phyloP scores from a whole-genome alignment of 2,329 filamentous ascomycete genomes.

The Alternaria novae-zelandiae region DNA sequence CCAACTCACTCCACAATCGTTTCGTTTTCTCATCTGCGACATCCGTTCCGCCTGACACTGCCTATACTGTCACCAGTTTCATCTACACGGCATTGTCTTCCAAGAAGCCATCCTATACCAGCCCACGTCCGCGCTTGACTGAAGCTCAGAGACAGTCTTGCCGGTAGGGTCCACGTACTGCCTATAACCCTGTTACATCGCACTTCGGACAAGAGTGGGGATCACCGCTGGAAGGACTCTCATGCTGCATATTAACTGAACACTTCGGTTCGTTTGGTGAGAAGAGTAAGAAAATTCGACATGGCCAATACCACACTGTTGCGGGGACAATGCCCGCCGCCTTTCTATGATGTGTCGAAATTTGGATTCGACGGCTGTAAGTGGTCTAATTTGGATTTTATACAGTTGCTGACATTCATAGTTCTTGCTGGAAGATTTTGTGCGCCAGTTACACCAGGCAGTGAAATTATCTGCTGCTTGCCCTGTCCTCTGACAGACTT shows the following conservation, averaged over 20 bases:
- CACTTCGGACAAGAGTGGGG: not conserved
- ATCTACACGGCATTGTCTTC: constrained; percentile 2
- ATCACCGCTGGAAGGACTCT: constrained; percentile 12
- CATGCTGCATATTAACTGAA: constrained; percentile 30
- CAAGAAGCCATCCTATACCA: constrained; percentile 13
- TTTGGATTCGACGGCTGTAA: constrained; percentile 74
- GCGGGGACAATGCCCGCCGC: constrained; percentile 67
- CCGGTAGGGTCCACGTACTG: constrained; percentile 11
- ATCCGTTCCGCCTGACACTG: constrained; percentile 20
- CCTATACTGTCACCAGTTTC: constrained; percentile 2
- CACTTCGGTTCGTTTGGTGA: constrained; percentile 30
- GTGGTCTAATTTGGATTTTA: constrained; percentile 34
- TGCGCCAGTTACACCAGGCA: constrained; percentile 47
- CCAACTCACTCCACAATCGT: constrained; percentile 21
- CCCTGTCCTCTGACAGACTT: constrained; percentile 89
- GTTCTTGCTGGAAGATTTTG: constrained; percentile 65
- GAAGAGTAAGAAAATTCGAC: not conserved
- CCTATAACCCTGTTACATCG: not conserved
- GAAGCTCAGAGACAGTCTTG: constrained; percentile 8
- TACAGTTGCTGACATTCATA: constrained; percentile 47
- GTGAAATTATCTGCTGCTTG: constrained; percentile 74
- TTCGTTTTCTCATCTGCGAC: constrained; percentile 27
- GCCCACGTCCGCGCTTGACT: constrained; percentile 12
- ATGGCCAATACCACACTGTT: constrained; percentile 33
- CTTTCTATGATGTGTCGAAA: constrained; percentile 69